Conservation (phyloP, 768 basidiomycete genomes). For the Amanita polypyramis region DNA sequence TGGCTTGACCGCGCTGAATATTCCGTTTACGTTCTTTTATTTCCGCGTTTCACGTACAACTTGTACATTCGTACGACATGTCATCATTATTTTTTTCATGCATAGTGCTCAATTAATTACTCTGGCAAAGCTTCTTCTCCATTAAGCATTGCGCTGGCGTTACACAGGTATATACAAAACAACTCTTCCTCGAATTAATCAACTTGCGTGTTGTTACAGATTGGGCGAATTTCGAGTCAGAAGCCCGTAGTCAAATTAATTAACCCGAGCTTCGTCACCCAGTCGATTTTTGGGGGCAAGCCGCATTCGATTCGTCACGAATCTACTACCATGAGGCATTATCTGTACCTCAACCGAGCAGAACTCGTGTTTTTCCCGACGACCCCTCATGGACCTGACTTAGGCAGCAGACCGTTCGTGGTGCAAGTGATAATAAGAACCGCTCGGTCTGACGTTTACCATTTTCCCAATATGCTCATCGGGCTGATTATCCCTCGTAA, state of each 20-base stretch:
- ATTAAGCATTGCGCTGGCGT: background rate
- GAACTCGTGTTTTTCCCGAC: conserved; percentile 5
- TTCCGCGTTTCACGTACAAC: background rate
- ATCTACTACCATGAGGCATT: too few relatives aligned
- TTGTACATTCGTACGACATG: background rate
- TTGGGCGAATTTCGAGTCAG: too few relatives aligned
- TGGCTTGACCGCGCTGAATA: conserved; percentile 1
- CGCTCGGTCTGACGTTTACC: background rate
- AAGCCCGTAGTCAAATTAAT: too few relatives aligned
- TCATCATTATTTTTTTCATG: conserved; percentile 2
- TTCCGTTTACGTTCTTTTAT: conserved; percentile 1
- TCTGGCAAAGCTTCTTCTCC: background rate
- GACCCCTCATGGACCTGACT: too few relatives aligned
- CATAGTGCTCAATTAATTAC: conserved; percentile 1
- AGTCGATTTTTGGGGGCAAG: too few relatives aligned
- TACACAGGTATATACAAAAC: background rate
- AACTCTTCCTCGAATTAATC: background rate
- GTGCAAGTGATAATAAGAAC: conserved; percentile 5
- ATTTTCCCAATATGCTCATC: background rate
- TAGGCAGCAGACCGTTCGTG: background rate
- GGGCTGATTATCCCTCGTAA: background rate
- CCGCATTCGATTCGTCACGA: too few relatives aligned
- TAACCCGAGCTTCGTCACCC: too few relatives aligned
- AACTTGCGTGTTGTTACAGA: too few relatives aligned
- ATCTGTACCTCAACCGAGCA: conserved; percentile 2